These are phyloP conservation scores for Starmera amethionina DNA, from an alignment of 805 yeast species.

Conservation along the genomic window DNA sequence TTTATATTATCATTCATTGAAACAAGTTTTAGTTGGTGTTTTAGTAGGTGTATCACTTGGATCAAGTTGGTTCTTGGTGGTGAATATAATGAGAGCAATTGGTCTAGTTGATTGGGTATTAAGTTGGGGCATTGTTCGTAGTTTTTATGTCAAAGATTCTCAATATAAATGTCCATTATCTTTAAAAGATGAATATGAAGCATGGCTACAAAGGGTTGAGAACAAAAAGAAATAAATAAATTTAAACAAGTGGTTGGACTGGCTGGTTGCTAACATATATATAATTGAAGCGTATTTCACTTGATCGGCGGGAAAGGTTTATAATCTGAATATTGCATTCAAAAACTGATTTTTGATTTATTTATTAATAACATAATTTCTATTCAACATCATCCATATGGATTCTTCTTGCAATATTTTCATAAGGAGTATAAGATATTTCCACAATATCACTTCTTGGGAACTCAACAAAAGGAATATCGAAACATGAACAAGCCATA, in stretches of 20 bases:
- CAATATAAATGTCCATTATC: slow-evolving; percentile 37
- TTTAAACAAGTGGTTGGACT: too few species aligned
- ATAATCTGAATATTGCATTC: too few species aligned
- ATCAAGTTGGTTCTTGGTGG: slow-evolving; percentile 40
- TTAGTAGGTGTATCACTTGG: slow-evolving; percentile 56
- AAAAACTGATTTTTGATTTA: too few species aligned
- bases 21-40: slow-evolving; percentile 70
- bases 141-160: slow-evolving; percentile 51
- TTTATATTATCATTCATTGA: slow-evolving; percentile 62
- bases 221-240: background rate
- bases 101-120: slow-evolving; percentile 64
- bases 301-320: too few species aligned
- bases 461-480: slow-evolving; percentile 73
- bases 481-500: slow-evolving; percentile 84
- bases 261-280: too few species aligned
- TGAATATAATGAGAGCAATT: slow-evolving; percentile 46
- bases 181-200: slow-evolving; percentile 35
- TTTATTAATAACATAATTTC: background rate
- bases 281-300: too few species aligned
- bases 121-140: slow-evolving; percentile 41
- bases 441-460: slow-evolving; percentile 80
- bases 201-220: slow-evolving; percentile 20
- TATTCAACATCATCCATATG: slow-evolving; percentile 19
- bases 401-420: slow-evolving; percentile 54
- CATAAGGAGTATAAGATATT: slow-evolving; percentile 78